Evolutionary conservation across 352 stramenopile genomes (phyloP), one percentile per base, ranked within the genome.

Genomic region (Pythium pectinolyticum): DNA sequence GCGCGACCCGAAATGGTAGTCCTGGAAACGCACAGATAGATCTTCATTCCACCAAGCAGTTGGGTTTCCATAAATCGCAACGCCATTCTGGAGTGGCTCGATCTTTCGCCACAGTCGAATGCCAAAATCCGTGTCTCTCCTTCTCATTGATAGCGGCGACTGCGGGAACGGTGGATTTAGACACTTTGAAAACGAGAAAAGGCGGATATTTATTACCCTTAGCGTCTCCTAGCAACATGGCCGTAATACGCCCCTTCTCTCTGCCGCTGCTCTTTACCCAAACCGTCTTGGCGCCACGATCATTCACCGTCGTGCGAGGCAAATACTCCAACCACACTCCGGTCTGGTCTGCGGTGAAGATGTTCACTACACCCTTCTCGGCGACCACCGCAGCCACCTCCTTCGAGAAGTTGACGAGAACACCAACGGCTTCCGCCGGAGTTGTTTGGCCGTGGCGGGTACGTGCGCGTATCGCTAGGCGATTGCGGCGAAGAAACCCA

Each of bases 281-380:
- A 17, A 69, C 61, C 0, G 53, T 74, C 27, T 61, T 66, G 6
- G 15, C 52, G 20, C 70, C 58, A 7, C 46, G 45, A 0, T 39
- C n/a, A 17, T 50, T 48, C 19, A 74, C 46, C 3, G 61, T 70
- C 19, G 45, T 52, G 2, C 24, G 14, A 7, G 70, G 70, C 12
- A 74, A 14, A 40, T 70, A 73, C 34, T 75, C 62, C 14, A 70
- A 58, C 30, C 39, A 66, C 0, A 77, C 41, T 5, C 47, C 61
- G 28, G 52, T 64, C 41, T 63, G 67, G 17, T 70, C 55, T 14
- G 63, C 63, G 41, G 70, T 74, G 47, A 56, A 70, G 27, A 69
- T 11, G 27, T 40, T 48, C 1, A 24, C 45, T 8, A 73, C 51
- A 11, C 22, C 22, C 25, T 69, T 24, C 19, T 43, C 39, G 2